Evolutionary conservation across 805 yeast genomes (phyloP).

Genomic region (Candida bentonensis): DNA sequence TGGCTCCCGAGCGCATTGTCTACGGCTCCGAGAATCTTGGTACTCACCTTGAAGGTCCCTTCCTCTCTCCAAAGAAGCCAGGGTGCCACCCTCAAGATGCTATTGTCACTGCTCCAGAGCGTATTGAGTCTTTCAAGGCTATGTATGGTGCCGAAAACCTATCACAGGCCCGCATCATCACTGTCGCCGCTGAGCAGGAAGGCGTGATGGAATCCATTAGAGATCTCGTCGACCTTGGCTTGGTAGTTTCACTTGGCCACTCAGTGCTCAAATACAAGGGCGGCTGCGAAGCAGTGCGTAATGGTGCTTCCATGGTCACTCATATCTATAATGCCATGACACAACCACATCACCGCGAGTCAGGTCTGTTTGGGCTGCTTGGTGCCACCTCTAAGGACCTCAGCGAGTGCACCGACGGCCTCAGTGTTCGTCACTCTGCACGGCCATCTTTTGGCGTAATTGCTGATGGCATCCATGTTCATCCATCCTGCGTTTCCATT

Average conservation of each 20-base stretch:
- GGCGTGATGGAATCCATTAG: constrained; percentile 33
- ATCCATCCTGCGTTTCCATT: constrained; percentile 35
- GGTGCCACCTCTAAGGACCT: constrained; percentile 19
- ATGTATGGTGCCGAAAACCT: constrained; percentile 30
- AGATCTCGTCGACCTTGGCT: constrained; percentile 20
- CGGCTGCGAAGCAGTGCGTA: constrained; percentile 28
- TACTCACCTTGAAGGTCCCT: constrained; percentile 50
- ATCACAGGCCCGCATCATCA: constrained; percentile 24
- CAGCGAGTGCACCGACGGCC: constrained; percentile 2
- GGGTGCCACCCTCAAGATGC: constrained; percentile 41
- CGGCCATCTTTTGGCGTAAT: constrained; percentile 40
- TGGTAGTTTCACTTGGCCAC: constrained; percentile 35
- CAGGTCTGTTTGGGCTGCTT: constrained; percentile 40
- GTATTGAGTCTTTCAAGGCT: constrained; percentile 17
- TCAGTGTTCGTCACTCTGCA: neutral
- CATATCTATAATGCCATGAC: constrained; percentile 54
- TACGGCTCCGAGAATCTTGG: constrained; percentile 27
- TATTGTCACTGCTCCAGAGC: constrained; percentile 27
- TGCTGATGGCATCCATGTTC: constrained; percentile 47
- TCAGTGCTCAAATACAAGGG: constrained; percentile 25
- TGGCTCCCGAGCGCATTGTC: constrained; percentile 23
- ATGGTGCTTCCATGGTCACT: constrained; percentile 48
- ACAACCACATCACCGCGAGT: constrained; percentile 41
- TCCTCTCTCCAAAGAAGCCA: constrained; percentile 33
- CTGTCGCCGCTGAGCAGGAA: constrained; percentile 39